Conservation (phyloP, 2,329 filamentous ascomycete genomes). For the Metarhizium humberi region DNA sequence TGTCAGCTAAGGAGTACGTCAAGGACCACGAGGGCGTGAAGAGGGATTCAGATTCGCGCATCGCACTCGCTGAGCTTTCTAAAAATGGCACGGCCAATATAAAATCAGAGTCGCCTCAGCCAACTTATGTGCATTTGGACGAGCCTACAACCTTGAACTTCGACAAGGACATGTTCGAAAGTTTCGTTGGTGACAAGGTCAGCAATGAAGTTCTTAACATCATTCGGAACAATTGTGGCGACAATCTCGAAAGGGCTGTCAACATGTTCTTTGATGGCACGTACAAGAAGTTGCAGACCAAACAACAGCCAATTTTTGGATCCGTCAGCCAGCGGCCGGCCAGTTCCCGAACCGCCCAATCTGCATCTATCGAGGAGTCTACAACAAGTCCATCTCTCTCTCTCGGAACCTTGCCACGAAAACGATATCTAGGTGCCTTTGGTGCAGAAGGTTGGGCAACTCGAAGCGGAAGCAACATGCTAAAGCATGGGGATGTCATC, state of each 20-base stretch:
- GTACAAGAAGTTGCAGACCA: slow-evolving; percentile 42
- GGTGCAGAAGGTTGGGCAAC: slow-evolving; percentile 90
- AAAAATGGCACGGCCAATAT: slow-evolving; percentile 5
- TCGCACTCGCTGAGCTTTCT: slow-evolving; percentile 7
- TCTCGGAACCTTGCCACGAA: slow-evolving; percentile 23
- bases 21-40: slow-evolving; percentile 13
- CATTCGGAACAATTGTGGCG: slow-evolving; percentile 45
- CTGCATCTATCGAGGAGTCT: background rate
- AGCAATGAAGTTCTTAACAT: slow-evolving; percentile 34
- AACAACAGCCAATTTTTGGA: background rate
- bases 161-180: slow-evolving; percentile 48
- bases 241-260: slow-evolving; percentile 52
- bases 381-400: background rate
- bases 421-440: slow-evolving; percentile 80
- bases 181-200: slow-evolving; percentile 50
- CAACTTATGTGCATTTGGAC: slow-evolving; percentile 12
- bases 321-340: background rate
- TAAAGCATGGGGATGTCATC: slow-evolving; percentile 76
- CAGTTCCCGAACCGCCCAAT: background rate
- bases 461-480: slow-evolving; percentile 62
- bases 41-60: slow-evolving; percentile 10
- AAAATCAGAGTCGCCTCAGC: slow-evolving; percentile 6
- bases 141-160: slow-evolving; percentile 31
- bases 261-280: slow-evolving; percentile 65
- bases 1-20: slow-evolving; percentile 15